Evolutionary conservation across 2,329 filamentous ascomycete species (phyloP), one percentile per base, ranked within the genome.

Genomic region (Phaeosphaeriaceae sp.): DNA sequence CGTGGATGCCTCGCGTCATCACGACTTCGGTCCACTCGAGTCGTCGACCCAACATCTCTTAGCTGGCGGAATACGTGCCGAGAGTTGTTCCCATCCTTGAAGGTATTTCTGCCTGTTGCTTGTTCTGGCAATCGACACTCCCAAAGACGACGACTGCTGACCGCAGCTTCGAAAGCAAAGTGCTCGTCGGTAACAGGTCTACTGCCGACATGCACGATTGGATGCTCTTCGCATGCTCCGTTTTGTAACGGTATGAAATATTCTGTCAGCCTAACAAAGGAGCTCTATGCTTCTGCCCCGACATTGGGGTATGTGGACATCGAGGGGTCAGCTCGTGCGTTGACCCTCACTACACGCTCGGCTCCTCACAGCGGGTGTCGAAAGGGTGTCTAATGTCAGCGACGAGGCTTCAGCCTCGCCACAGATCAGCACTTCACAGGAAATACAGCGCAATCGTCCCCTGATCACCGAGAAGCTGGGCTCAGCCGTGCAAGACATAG

Each of bases 131-230:
- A 7, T 17, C 22, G 22, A 22, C 7, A 25, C 45, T n/a, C 17
- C 17, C 20, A 24, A 51, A 57, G 47, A 47, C 57, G 33, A 36
- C 13, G 31, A 51, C 21, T 64, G 61, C 61, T 66, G 61, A 66
- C 61, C 49, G 61, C 63, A 64, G 63, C 53, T 59, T 61, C 55
- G 51, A 53, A 61, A 61, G 44, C 61, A 57, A 51, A 33, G 33
- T 27, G 15, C 17, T 46, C 20, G 17, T 25, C 15, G 45, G 21
- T 25, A 7, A 48, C 25, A 48, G 31, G 31, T 36, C 31, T 36
- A 49, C 47, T 49, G 17, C 47, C 25, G n/a, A 19, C 2, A 49
- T 10, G 15, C 20, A 20, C 27, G 45, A 17, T 5, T 41, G 36
- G 46, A 57, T 42, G 19, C 54, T 54, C 44, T 49, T 31, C 5